Evolutionary conservation across 2,329 filamentous ascomycete genomes (phyloP), one percentile per base, ranked within the genome.

Genomic region (Aspergillus sp.): DNA sequence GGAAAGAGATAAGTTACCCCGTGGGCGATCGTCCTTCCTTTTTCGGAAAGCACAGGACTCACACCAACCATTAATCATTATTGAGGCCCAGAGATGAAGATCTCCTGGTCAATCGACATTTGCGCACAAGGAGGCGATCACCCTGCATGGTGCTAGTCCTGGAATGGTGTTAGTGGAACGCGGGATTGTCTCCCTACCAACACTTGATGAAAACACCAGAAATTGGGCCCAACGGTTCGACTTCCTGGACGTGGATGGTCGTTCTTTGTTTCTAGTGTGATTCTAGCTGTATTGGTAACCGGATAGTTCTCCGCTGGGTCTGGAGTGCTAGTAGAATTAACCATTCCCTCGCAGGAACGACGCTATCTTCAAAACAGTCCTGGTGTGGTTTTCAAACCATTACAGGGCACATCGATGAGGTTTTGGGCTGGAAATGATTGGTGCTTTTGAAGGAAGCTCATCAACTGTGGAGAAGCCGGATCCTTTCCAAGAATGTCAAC

Each of bases 211-310:
- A 39, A 36, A 24, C 13, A 22, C 32, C 15, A 34, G 22, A 52
- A 54, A 39, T 48, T 47, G 41, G 45, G 36, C 26, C 45, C 52
- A 64, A 62, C 62, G 58, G 60, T 57, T 59, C 48, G 34, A 18
- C 18, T 22, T 50, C 34, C 41, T 50, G 22, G 34, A 22, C 20
- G 18, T 52, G 44, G 48, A 42, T 34, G 15, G 48, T 47, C 53
- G 56, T 58, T 57, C 53, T 56, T 41, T 34, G 52, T 59, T 62
- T 62, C 60, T 63, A 62, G 60, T 54, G 54, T 30, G 13, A 22
- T 64, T 62, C 60, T 64, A 64, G 58, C 50, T 53, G 58, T 55
- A 59, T 57, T 53, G 45, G 53, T 56, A 53, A 48, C 24, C 53
- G 49, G 49, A 54, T 58, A n/a, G 55, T 53, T 44, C 49, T 53